Evolutionary conservation across 768 basidiomycete genomes (phyloP), one percentile per base, ranked within the genome.

Genomic region (Hypholoma fasciculare): DNA sequence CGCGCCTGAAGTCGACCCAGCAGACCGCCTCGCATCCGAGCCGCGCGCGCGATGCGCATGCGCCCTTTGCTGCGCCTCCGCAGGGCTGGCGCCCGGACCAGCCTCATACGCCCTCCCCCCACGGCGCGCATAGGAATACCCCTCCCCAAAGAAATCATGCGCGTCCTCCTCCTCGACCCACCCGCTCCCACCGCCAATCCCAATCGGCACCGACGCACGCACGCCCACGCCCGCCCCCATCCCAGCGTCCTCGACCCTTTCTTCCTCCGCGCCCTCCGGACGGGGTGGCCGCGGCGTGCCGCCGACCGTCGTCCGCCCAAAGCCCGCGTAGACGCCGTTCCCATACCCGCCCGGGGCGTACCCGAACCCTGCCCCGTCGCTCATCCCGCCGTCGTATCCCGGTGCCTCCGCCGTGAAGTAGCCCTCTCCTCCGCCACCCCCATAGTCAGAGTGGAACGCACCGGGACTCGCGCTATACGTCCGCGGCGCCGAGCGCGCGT

Each of bases 81-180:
- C 37, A 17, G 38, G 43, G 16, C n/a, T n/a, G n/a, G n/a, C 23
- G 23, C 23, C 23, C 23, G 23, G 23, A 23, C 23, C 48, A 3
- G 55, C 30, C 27, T 63, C 65, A 39, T 62, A 63, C 30, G 63
- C 66, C 17, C 67, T 52, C 50, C 56, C 65, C 23, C 63, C 64
- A 12, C 69, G 64, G 50, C 69, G 63, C 48, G 65, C 62, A 64
- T 70, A 66, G 56, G 75, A 66, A 59, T 70, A 81, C 59, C 82
- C 83, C 52, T 81, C 81, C 2, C 72, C 80, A 62, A 87, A 86
- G 69, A 84, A 84, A 64, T 87, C 84, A 62, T 82, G 83, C 14
- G 82, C 81, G 60, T 76, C 76, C 39, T 70, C 69, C 27, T 71
- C 71, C 1, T 64, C 68, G 8, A 58, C 56, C 11, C 11, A 42